Percentiles rank a stretch among this genome's conserved stretches.
Evolutionary conservation across 768 basidiomycete species (phyloP).

Genomic region (Suillus subluteus): DNA sequence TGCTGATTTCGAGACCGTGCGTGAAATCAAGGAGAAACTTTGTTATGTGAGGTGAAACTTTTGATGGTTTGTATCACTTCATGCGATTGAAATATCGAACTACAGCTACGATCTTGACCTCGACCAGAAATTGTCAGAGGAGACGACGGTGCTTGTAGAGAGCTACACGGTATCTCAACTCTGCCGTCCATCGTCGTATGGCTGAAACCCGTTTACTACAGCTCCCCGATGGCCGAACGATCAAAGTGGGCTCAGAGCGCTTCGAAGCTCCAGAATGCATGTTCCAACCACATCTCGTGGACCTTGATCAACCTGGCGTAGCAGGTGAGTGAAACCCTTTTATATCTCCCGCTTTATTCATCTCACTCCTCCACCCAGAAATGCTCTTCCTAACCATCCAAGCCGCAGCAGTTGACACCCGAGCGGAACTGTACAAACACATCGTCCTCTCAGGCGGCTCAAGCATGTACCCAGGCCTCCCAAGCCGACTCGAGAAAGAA

Average conservation of each 20-base stretch:
- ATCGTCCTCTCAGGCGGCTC: conserved; percentile 97
- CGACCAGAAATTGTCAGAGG: conserved; percentile 90
- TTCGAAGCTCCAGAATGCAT: conserved; percentile 99
- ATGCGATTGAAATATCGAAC: conserved; percentile 9
- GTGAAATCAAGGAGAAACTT: conserved; percentile 98
- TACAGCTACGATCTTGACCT: conserved; percentile 93
- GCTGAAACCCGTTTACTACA: conserved; percentile 33
- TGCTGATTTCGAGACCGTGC: conserved; percentile 98
- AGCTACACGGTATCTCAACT: conserved; percentile 80
- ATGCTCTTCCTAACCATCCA: conserved; percentile 98
- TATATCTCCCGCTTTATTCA: background rate
- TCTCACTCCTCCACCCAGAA: conserved; percentile 48
- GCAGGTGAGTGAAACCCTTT: conserved; percentile 76
- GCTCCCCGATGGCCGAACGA: conserved; percentile 94
- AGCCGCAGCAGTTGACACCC: conserved; percentile 84
- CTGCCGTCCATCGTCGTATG: background rate
- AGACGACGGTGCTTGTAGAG: conserved; percentile 96
- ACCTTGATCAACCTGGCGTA: conserved; percentile 94
- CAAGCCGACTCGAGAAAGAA: conserved; percentile 96
- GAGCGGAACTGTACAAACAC: conserved; percentile 94
- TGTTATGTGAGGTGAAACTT: conserved; percentile 87
- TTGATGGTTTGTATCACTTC: background rate
- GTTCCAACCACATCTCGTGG: conserved; percentile 99
- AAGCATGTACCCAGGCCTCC: conserved; percentile 98
- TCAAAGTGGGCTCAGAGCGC: conserved; percentile 97